Evolutionary conservation across 306 rosid species (phyloP), one percentile per base, ranked within the genome.

Genomic region (Citrullus mucosospermus): DNA sequence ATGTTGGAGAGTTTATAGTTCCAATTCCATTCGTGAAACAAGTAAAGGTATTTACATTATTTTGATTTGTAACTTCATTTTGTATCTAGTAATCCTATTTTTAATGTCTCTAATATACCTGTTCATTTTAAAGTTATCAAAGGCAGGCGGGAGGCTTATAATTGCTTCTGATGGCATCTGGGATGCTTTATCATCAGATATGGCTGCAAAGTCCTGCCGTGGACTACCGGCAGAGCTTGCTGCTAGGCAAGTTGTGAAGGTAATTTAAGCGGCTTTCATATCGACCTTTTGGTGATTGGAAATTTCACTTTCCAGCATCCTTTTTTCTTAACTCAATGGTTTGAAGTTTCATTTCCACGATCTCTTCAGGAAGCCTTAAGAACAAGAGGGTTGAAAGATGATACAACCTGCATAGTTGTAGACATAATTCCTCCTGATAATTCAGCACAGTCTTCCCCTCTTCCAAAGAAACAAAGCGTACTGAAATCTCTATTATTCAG

Each of bases 161-260:
- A 89, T 94, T 69, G 97, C 98, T 72, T 94, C 97, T 71, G 96
- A 94, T 88, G 98, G 98, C 48, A 94, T 94, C 84, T 94, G 98
- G 98, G 98, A 94, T 66, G 94, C 98, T 38, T 43, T 94, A 66
- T 90, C 98, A 59, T 94, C 97, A 1, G 98, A 94, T 70, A 85
- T 79, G 88, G 93, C 96, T 17, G 96, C 98, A 82, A 91, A 90
- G 78, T 87, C 96, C 68, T 90, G 96, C 77, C 91, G 88, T 16
- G 98, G 98, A 39, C 83, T 92, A 87, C 97, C 95, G 3, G 98
- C 97, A 18, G 96, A 94, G 87, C 97, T 90, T 81, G 98, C 97
- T 20, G 95, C 96, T 43, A 87, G 84, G 88, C 97, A 92, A 87
- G 95, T 92, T 83, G 97, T 94, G 84, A 94, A 92, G 98, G 98